Base-by-base conservation (phyloP, 805 yeast genomes). In the Yamadazyma laniorum region DNA sequence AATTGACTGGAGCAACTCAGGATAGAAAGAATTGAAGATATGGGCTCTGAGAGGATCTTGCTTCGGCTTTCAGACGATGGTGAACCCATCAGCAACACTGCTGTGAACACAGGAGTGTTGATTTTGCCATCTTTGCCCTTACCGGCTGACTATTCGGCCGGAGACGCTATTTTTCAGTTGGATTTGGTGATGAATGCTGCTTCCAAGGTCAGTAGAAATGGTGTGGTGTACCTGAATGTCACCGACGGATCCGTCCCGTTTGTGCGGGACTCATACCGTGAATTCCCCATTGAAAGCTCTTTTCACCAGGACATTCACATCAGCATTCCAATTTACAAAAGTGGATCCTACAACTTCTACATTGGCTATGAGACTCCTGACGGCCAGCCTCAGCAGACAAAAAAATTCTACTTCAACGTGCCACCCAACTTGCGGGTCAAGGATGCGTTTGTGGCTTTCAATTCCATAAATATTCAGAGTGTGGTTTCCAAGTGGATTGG, bases 401-500 rank as follows among this genome's bases (percentile, higher is more conserved):
- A 80, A 23, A 72, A 75, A 48, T 81, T 70, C 60, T 80, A 82
- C 58, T 86, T 91, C 59, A 82, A 79, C 21, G 95, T 84, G 9
- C 88, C 90, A 1, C 95, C 96, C 3, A 77, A 80, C 11, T 70
- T 91, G 41, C 64, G 67, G 29, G 65, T 86, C 39, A 70, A 74
- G 32, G 78, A 66, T 29, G 56, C 69, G 13, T 79, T 72, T 48
- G 50, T 90, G 21, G 82, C 91, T 1, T 73, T 90, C 53, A 86
- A 90, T 53, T 74, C 90, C 6, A 74, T 91, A 44, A 82, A 86
- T 33, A 67, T 91, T 55, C 93, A 90, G 59, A 78, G 95, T 1
- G 80, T 93, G 28, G 77, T 91, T 3, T 86, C 96, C 27, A 91
- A 91, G 64, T 88, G 96, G 91, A 77, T 90, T 64, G 96, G 97